Evolutionary conservation across 2,329 filamentous ascomycete genomes (phyloP).

Genomic region (Sclerotinia glacialis): DNA sequence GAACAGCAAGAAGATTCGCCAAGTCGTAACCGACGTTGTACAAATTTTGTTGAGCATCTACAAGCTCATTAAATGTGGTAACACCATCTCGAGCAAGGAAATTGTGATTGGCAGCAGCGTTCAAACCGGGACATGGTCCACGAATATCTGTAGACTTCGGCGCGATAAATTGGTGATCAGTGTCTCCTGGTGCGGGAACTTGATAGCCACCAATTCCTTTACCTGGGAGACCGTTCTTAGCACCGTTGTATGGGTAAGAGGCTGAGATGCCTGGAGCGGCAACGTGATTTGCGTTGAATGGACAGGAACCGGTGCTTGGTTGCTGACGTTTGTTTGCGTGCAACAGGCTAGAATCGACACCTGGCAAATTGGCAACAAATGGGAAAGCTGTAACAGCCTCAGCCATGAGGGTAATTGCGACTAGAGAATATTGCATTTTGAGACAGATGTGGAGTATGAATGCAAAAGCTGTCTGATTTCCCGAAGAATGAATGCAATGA

Average conservation of each 20-base stretch:
- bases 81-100: conserved; percentile 43
- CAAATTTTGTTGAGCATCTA: conserved; percentile 35
- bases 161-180: conserved; percentile 30
- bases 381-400: conserved; percentile 40
- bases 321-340: conserved; percentile 22
- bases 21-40: conserved; percentile 34
- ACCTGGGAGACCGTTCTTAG: conserved; percentile 35
- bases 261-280: conserved; percentile 1
- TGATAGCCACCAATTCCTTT: conserved; percentile 44
- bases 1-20: conserved; percentile 19
- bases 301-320: neutral
- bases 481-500: neutral
- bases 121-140: conserved; percentile 41
- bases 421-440: neutral
- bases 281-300: conserved; percentile 3
- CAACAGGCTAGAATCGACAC: conserved; percentile 41
- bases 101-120: conserved; percentile 44
- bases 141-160: conserved; percentile 20
- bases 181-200: conserved; percentile 43
- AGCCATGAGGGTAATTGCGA: conserved; percentile 14
- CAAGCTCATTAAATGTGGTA: conserved; percentile 33
- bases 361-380: conserved; percentile 41
- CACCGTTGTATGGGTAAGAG: conserved; percentile 10
- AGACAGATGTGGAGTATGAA: neutral
- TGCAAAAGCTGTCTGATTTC: neutral